A percentile compares a stretch with the other conserved stretches of the same genome.
phyloP scores from a whole-genome alignment of 257 asterid genomes.

The Solanum tacnaense region DNA sequence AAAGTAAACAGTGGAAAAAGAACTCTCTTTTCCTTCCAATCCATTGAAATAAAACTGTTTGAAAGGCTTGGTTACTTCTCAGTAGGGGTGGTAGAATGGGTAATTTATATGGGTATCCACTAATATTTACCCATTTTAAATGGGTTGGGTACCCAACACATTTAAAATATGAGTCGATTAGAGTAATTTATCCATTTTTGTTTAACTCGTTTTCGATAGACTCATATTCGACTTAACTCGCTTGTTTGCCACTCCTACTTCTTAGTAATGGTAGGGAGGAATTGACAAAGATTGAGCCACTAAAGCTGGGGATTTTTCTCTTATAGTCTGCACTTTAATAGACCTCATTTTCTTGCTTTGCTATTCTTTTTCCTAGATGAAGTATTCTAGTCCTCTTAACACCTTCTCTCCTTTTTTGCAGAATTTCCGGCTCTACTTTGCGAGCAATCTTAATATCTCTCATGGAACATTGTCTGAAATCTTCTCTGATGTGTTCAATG shows the following conservation, averaged over 20 bases:
- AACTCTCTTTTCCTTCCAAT: neutral
- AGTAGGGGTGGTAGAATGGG: neutral
- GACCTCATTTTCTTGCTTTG: neutral
- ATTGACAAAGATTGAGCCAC: neutral
- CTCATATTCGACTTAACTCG: too few species aligned
- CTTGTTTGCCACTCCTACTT: neutral
- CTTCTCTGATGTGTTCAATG: slow-evolving; percentile 40
- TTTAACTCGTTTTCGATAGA: too few species aligned
- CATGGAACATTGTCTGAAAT: slow-evolving; percentile 33
- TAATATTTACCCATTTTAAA: too few species aligned
- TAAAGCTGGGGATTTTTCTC: neutral
- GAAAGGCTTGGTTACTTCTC: neutral
- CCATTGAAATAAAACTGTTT: neutral
- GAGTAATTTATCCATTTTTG: too few species aligned
- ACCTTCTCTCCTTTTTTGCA: slow-evolving; percentile 19
- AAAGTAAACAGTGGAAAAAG: neutral
- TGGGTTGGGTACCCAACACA: too few species aligned
- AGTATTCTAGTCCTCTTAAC: neutral
- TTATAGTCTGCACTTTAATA: neutral
- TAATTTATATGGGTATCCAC: too few species aligned
- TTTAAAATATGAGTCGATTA: too few species aligned
- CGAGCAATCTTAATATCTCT: slow-evolving; percentile 28
- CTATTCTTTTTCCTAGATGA: neutral
- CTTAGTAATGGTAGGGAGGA: neutral
- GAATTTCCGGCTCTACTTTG: slow-evolving; percentile 67